phyloP scores from a whole-genome alignment of 208 protist species.

The Crithidia sp. region DNA sequence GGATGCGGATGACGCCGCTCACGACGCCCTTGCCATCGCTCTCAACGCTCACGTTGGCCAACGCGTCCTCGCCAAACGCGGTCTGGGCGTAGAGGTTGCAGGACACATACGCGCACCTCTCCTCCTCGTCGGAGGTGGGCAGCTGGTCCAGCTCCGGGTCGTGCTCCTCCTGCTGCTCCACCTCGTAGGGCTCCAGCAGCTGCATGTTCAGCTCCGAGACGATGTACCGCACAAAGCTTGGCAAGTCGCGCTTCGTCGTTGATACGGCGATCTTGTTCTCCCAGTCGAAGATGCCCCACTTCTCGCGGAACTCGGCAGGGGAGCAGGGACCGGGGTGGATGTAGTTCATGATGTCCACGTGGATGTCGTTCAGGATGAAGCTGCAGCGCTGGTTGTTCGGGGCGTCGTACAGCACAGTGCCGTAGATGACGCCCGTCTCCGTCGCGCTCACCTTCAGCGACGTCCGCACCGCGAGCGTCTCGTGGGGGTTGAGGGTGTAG shows the following conservation, averaged over 20 bases:
- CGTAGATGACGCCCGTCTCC: slow-evolving; percentile 97
- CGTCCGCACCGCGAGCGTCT: slow-evolving; percentile 85
- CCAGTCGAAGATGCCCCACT: slow-evolving; percentile 99
- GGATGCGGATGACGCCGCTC: slow-evolving; percentile 96
- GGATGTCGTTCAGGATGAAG: slow-evolving; percentile 97
- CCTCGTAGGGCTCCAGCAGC: slow-evolving; percentile 55
- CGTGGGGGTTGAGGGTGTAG: slow-evolving; percentile 92
- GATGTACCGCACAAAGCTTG: slow-evolving; percentile 94
- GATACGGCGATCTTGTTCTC: slow-evolving; percentile 97
- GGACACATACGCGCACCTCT: slow-evolving; percentile 94
- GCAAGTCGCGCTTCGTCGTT: slow-evolving; percentile 81
- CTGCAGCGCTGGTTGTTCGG: slow-evolving; percentile 83
- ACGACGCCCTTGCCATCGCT: slow-evolving; percentile 78
- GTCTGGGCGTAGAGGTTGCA: slow-evolving; percentile 97
- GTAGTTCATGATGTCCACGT: slow-evolving; percentile 99
- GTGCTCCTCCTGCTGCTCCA: slow-evolving; percentile 34
- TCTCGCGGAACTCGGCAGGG: slow-evolving; percentile 93
- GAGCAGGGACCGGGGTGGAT: slow-evolving; percentile 93
- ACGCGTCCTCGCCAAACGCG: slow-evolving; percentile 97
- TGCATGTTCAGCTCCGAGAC: slow-evolving; percentile 96
- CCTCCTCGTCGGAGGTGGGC: slow-evolving; percentile 52
- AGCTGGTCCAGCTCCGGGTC: slow-evolving; percentile 43
- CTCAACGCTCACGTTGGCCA: slow-evolving; percentile 96
- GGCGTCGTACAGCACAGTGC: slow-evolving; percentile 97
- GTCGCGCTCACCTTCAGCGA: slow-evolving; percentile 98